Conservation (phyloP, 371 early-diverging fungal species). For the Parasitella parasitica region DNA sequence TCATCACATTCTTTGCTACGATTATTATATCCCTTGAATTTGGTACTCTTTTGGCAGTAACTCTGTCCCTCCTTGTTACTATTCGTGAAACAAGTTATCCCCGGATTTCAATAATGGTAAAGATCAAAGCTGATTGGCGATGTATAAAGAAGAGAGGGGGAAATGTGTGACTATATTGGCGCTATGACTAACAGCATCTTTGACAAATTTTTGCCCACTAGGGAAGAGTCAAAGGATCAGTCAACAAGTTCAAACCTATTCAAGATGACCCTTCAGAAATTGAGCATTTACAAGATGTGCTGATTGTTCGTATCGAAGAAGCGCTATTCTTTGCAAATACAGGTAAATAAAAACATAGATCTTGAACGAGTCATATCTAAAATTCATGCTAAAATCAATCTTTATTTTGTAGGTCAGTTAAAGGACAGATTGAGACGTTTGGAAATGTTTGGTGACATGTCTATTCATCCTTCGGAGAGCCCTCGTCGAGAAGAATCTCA, state of each 20-base stretch:
- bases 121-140: slow-evolving; percentile 1
- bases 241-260: slow-evolving; percentile 52
- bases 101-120: slow-evolving; percentile 75
- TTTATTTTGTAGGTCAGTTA: slow-evolving; percentile 65
- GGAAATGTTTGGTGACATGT: slow-evolving; percentile 86
- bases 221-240: slow-evolving; percentile 48
- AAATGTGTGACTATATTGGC: not conserved
- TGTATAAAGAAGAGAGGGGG: not conserved
- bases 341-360: slow-evolving; percentile 51
- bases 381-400: not conserved
- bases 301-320: slow-evolving; percentile 89
- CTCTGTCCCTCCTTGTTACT: slow-evolving; percentile 82
- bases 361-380: not conserved
- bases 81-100: slow-evolving; percentile 89
- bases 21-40: slow-evolving; percentile 86
- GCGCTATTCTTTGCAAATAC: slow-evolving; percentile 93
- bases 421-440: slow-evolving; percentile 89
- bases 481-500: slow-evolving; percentile 62
- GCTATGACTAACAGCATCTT: slow-evolving; percentile 1
- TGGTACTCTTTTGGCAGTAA: slow-evolving; percentile 87
- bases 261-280: slow-evolving; percentile 60
- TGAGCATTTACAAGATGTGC: slow-evolving; percentile 78
- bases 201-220: too few relatives aligned
- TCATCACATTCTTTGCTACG: slow-evolving; percentile 81
- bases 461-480: slow-evolving; percentile 85